Evolutionary conservation across 495 filamentous ascomycete species (phyloP).

Genomic region (Xylaria nigripes): DNA sequence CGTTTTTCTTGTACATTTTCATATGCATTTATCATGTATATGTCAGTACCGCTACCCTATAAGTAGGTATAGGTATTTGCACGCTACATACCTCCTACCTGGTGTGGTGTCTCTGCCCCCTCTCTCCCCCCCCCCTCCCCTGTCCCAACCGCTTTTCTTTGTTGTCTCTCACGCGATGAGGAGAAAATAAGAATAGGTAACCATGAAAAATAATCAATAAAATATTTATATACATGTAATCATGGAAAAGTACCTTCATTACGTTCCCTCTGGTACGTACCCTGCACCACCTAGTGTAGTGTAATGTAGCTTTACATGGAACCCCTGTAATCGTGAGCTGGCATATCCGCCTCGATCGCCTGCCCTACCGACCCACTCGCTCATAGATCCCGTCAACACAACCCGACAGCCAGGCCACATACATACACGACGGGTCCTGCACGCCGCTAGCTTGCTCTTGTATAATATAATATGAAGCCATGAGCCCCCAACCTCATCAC

Average conservation of each 20-base stretch:
- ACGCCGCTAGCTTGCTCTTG: slow-evolving; percentile 8
- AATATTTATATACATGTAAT: not conserved
- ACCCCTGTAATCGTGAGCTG: slow-evolving; percentile 9
- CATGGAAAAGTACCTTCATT: not conserved
- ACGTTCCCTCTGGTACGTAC: not conserved
- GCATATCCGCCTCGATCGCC: slow-evolving; percentile 13
- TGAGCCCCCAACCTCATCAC: slow-evolving; percentile 25
- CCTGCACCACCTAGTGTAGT: not conserved
- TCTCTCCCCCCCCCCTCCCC: too few species aligned
- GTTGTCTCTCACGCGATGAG: not conserved
- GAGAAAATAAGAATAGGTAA: slow-evolving; percentile 1
- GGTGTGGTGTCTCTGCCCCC: too few species aligned
- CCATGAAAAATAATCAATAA: not conserved
- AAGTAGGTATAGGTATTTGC: too few species aligned
- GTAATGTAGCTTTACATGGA: not conserved
- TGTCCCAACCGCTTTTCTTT: too few species aligned
- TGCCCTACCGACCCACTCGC: slow-evolving; percentile 16
- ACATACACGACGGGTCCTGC: slow-evolving; percentile 8
- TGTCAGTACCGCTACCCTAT: too few species aligned
- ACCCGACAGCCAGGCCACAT: slow-evolving; percentile 5
- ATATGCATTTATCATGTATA: too few species aligned
- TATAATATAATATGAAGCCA: slow-evolving; percentile 21
- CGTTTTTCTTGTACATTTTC: too few species aligned
- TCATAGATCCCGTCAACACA: slow-evolving; percentile 16
- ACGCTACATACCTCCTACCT: not conserved